Base-by-base conservation (phyloP, 805 yeast species). In the Ogataea wickerhamii region DNA sequence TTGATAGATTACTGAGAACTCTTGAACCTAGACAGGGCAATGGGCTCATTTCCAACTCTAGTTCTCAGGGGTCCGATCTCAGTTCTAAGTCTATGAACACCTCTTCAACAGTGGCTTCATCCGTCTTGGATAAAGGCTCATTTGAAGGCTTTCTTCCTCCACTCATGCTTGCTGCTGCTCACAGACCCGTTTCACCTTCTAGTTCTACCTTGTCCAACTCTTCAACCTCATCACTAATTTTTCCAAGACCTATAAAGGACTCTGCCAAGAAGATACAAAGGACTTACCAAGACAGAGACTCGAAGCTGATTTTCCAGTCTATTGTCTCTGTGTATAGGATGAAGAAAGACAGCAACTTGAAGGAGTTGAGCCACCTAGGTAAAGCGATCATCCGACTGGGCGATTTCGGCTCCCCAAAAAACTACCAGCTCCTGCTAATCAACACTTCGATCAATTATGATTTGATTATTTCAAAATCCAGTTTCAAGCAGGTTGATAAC, bases 21-120 rank as follows among this genome's bases (percentile, higher is more conserved):
- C 24, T 51, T 12, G 24, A 34, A 4, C 12, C 32, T 26, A 44
- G 31, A 18, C 41, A 41, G 21, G 34, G 36, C 6, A 14, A 14
- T 13, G 52, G 50, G 2, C 29, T 34, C 1, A 37, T 53, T 3
- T 49, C 60, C 10, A 47, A 51, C 38, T 55, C 60, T n/a, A 34
- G 45, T 6, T 53, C 58, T 4, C 51, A 45, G 34, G 40, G 43
- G 18, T 56, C 61, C 1, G 48, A 48, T 10, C 33, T 58, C 28
- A 50, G 52, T 18, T 36, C 37, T 23, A 30, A 34, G 11, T 32
- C 53, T 8, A 32, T 36, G 40, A 37, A 30, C 36, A 41, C 53
- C 17, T 40, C 47, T 17, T 21, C 49, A 27, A 34, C 49, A 7
- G 41, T 45, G 29, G 31, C 13, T 25, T 30, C 37, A 8, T 27